Base-by-base conservation (phyloP, 2,329 filamentous ascomycete genomes). In the Penicillium sp. region DNA sequence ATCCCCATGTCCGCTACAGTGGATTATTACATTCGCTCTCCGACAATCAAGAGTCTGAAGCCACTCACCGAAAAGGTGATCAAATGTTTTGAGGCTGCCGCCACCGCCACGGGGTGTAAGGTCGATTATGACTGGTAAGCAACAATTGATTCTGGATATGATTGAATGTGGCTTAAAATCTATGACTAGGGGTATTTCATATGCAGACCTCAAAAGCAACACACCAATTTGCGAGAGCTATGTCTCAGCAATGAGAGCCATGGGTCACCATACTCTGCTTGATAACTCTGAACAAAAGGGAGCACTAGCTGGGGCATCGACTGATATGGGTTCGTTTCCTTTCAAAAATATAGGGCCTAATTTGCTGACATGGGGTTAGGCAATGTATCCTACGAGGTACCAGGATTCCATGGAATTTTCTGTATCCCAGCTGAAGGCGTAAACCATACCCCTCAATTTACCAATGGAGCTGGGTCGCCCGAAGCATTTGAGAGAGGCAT, bases 391-490 rank as follows among this genome's bases (percentile, higher is more conserved):
- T 71, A 81, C 76, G 63, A 60, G 40, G 29, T 72, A 74, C 32
- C 70, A 58, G 39, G 75, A 56, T 60, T 70, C 52, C 32, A 68
- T 60, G 34, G 62, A 17, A 46, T 76, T 74, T 55, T 84, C 51
- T 70, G 68, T 13, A 75, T 80, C 2, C 75, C 77, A 0, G 69
- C 71, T 2, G 70, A 73, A 2, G 75, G 74, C 1, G 76, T 79
- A 0, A 81, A 81, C 15, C 82, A 82, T 52, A 85, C 76, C 7
- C 75, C 78, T 0, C 75, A 78, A 0, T 86, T 83, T 57, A 78
- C 80, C 7, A 66, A 70, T 3, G 78, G 80, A 0, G 75, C 80
- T 0, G 80, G 80, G 3, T 82, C 77, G 0, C 70, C 68, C 20
- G 71, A 72, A 13, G 77, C 78, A 0, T 81, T 81, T 49, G 65